Conservation (phyloP, 2,329 filamentous ascomycete genomes). For the Ascochyta lentis region DNA sequence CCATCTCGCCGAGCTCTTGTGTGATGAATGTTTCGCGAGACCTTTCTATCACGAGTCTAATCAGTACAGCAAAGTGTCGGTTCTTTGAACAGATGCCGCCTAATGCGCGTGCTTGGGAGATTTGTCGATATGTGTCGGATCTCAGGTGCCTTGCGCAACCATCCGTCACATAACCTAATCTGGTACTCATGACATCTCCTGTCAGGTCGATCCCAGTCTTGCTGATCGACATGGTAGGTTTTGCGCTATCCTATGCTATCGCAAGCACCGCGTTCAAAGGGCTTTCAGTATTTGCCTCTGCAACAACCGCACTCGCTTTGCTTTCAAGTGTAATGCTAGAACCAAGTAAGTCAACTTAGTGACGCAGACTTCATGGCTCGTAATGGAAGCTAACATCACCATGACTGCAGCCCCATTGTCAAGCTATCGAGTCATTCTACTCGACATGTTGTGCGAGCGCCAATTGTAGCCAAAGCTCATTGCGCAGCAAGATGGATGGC, state of each 20-base stretch:
- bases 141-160: constrained; percentile 14
- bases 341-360: constrained; percentile 10
- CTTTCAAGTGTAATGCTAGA: not conserved
- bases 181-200: constrained; percentile 2
- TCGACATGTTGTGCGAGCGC: constrained; percentile 8
- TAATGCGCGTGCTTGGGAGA: constrained; percentile 14
- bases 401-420: constrained; percentile 21
- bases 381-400: constrained; percentile 19
- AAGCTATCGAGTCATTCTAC: constrained; percentile 19
- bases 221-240: constrained; percentile 26
- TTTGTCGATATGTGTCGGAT: constrained; percentile 23
- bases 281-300: constrained; percentile 17
- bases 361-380: constrained; percentile 16
- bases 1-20: constrained; percentile 14
- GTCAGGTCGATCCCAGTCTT: constrained; percentile 21
- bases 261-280: constrained; percentile 24
- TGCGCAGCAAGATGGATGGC: not conserved
- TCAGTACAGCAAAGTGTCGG: constrained; percentile 12
- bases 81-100: constrained; percentile 6
- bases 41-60: constrained; percentile 5
- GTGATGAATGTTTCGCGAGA: not conserved
- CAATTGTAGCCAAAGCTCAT: not conserved
- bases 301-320: not conserved
- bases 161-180: not conserved
- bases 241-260: constrained; percentile 13